A percentile compares a stretch with the other conserved stretches of the same genome.
phyloP scores from a whole-genome alignment of 306 rosid species.

The Glycyrrhiza uralensis region DNA sequence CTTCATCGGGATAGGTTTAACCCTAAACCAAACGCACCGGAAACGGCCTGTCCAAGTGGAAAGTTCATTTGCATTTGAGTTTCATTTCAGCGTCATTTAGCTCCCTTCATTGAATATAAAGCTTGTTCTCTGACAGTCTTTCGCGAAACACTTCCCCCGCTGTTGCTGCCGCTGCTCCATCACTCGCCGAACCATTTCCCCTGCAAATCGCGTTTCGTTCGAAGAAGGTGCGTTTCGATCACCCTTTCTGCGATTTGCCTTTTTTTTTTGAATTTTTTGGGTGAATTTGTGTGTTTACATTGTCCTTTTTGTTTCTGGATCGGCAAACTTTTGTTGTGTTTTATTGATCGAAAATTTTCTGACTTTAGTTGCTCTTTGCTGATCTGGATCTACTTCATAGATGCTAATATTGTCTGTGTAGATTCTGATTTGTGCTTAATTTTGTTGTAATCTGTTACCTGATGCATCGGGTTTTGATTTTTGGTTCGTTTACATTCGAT shows the following conservation, averaged over 20 bases:
- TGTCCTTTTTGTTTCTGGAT: neutral
- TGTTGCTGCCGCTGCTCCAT: constrained; percentile 11
- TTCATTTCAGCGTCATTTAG: constrained; percentile 43
- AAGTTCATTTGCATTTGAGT: constrained; percentile 38
- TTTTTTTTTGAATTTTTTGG: neutral
- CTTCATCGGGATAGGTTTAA: neutral
- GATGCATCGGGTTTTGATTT: constrained; percentile 12
- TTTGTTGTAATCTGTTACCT: neutral
- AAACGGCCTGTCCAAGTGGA: neutral
- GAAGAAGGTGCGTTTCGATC: constrained; percentile 28
- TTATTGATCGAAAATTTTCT: constrained; percentile 14
- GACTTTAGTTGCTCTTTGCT: constrained; percentile 17
- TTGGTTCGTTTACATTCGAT: neutral
- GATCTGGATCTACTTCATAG: constrained; percentile 33
- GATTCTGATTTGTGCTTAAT: constrained; percentile 2
- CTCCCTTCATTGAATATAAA: constrained; percentile 25
- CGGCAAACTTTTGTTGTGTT: neutral
- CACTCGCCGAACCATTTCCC: neutral
- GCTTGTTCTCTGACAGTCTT: neutral
- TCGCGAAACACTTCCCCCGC: neutral
- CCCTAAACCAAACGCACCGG: constrained; percentile 22
- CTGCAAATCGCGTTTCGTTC: constrained; percentile 1
- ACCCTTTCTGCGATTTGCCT: neutral
- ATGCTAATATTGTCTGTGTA: neutral
- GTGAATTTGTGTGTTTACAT: neutral